Evolutionary conservation across 1,139 yeast species (phyloP), one percentile per base, ranked within the genome.

Genomic region (Lodderomyces metapsilosis): DNA sequence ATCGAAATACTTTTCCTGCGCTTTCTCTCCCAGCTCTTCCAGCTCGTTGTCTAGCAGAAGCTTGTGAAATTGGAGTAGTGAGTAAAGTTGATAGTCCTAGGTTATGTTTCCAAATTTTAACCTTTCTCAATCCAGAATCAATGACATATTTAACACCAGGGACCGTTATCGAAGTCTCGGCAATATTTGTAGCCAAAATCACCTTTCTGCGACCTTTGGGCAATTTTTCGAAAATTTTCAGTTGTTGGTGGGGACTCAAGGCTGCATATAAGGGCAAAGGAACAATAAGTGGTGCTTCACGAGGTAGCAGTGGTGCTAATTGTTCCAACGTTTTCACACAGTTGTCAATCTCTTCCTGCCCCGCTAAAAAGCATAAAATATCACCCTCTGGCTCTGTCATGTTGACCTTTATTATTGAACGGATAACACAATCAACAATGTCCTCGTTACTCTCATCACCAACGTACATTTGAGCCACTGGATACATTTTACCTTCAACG

Each of bases 11-110:
- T 60, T 91, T 92, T 40, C 99, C 99, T 3, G 63, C 60, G 34
- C 86, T 80, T 66, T 92, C 98, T 79, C 99, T 88, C 51, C 99
- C 99, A 21, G 98, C 98, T 74, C 99, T 87, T 61, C 99, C 99
- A 44, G 94, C 84, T 64, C 99, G 75, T 67, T 92, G 99, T 35
- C 85, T 79, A 0, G 98, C 98, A 33, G 96, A 86, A 0, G 98
- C 95, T 56, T 87, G 89, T 0, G 98, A 89, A 15, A 94, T 84
- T 1, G 98, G 92, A 0, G 94, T 88, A 0, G 97, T 89, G 39
- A 91, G 68, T 56, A 92, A 76, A 0, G 98, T 87, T 10, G 96
- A 94, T 36, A 92, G 74, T 0, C 98, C 98, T 34, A 91, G 67
- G 52, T 84, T 89, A 54, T 92, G 96, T 53, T 92, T 80, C 96